Conservation (phyloP, 495 filamentous ascomycete genomes). For the Aspergillus avenaceus region DNA sequence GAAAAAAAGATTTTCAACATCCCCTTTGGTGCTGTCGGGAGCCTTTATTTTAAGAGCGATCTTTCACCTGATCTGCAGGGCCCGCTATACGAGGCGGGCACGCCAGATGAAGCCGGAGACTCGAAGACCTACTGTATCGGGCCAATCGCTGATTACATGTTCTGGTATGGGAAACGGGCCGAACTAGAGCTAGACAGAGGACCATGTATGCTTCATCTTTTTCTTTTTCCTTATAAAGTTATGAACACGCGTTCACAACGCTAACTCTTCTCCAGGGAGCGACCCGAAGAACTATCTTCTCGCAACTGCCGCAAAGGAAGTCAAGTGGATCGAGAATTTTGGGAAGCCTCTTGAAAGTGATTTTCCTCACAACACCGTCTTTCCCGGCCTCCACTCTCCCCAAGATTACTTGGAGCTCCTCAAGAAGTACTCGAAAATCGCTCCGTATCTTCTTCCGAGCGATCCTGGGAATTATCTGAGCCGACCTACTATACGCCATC, state of each 20-base stretch:
- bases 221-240: too few relatives aligned
- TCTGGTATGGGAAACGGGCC: too few relatives aligned
- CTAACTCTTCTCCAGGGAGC: too few relatives aligned
- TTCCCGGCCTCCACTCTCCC: slow-evolving; percentile 15
- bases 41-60: too few relatives aligned
- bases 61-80: too few relatives aligned
- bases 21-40: too few relatives aligned
- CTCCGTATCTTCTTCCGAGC: slow-evolving; percentile 19
- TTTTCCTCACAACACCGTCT: slow-evolving; percentile 20
- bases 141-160: too few relatives aligned
- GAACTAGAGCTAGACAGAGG: slow-evolving; percentile 20
- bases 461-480: slow-evolving; percentile 5
- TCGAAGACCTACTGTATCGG: too few relatives aligned
- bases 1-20: slow-evolving; percentile 24
- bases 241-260: too few relatives aligned
- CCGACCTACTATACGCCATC: slow-evolving; percentile 17
- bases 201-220: slow-evolving; percentile 15
- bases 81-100: too few relatives aligned
- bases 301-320: slow-evolving; percentile 12
- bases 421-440: slow-evolving; percentile 17
- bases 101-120: too few relatives aligned
- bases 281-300: slow-evolving; percentile 4
- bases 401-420: slow-evolving; percentile 14
- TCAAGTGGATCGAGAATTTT: slow-evolving; percentile 12
- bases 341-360: slow-evolving; percentile 15